Evolutionary conservation across 768 basidiomycete species (phyloP), one percentile per base, ranked within the genome.

Genomic region (Xerocomellus chrysenteron): DNA sequence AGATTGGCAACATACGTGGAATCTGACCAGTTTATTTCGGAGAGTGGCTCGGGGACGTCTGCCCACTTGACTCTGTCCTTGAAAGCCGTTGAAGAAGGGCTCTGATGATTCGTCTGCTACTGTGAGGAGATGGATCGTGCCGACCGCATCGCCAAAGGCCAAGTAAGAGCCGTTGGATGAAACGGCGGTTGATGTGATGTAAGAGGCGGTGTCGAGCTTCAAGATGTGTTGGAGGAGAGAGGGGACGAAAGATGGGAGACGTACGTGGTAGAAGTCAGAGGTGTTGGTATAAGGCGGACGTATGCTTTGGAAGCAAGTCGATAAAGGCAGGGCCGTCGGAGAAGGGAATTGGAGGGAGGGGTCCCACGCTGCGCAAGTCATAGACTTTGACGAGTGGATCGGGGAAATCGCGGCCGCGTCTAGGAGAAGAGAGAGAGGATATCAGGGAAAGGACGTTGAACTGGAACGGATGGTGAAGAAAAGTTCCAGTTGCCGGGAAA

Each of bases 351-450:
- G 96, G 93, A 3, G 92, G 82, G 2, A 98, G 79, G 1, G 93
- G 80, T 40, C 84, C 82, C 78, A 98, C 83, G 24, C 81, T 91
- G 32, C 96, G 87, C 32, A 92, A 65, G 70, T 99, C 96, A 64
- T 89, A 97, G 13, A 98, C 80, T 73, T 96, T 97, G 60, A 99
- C 92, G 35, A 94, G 78, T 3, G 94, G 92, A 69, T 98, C 96
- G 0, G 92, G 90, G 52, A 88, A 82, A 5, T 95, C 93, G 46
- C 89, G 86, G 8, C 88, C 86, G 72, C 91, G 92, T 70, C 95
- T 97, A 65, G 51, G 32, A 30, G 36, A 12, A 14, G 60, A 70
- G 65, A 64, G n/a, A 37, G 21, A 46, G 5, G 24, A 5, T 21
- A 21, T 21, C 21, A 50, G 40, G 50, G 21, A 53, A 33, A 53